A percentile compares a stretch with the other conserved stretches of the same genome.
Evolutionary conservation across 2,329 filamentous ascomycete genomes (phyloP).

Genomic region (Triangularia verruculosa): DNA sequence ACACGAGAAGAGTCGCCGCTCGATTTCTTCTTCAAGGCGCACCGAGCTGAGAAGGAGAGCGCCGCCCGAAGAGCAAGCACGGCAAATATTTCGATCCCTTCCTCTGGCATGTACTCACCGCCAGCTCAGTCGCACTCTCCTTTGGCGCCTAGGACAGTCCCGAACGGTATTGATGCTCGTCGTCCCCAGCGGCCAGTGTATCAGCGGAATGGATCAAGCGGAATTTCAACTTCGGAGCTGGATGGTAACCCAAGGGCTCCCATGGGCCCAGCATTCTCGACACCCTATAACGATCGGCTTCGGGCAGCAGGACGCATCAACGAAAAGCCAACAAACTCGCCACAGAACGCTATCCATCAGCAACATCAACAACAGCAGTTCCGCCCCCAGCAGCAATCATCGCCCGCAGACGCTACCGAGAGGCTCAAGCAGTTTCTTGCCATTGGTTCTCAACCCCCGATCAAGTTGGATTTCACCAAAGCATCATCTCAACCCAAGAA

Average conservation of each 20-base stretch:
- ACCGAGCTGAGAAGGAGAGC: constrained; percentile 71
- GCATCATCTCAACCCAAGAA: background rate
- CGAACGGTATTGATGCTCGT: constrained; percentile 33
- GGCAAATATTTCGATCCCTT: constrained; percentile 39
- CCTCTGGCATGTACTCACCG: constrained; percentile 51
- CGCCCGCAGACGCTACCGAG: constrained; percentile 41
- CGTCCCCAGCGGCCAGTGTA: constrained; percentile 38
- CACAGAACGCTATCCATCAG: background rate
- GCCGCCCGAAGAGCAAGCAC: constrained; percentile 53
- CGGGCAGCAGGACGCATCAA: constrained; percentile 46
- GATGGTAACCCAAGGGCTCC: constrained; percentile 55
- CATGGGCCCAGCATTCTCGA: constrained; percentile 66
- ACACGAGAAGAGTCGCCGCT: constrained; percentile 68
- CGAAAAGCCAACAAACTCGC: constrained; percentile 25
- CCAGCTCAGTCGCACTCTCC: constrained; percentile 36
- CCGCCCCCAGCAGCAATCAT: constrained; percentile 31
- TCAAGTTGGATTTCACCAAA: constrained; percentile 4
- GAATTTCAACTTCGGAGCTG: constrained; percentile 67
- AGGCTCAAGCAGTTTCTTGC: constrained; percentile 55
- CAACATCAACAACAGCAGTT: constrained; percentile 13
- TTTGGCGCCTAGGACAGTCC: constrained; percentile 32
- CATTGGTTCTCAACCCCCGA: constrained; percentile 24
- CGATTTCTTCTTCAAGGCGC: constrained; percentile 86
- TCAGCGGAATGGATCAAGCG: constrained; percentile 47
- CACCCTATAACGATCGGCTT: constrained; percentile 61